Conservation (phyloP, 495 filamentous ascomycete species). For the Annulohypoxylon stygium region DNA sequence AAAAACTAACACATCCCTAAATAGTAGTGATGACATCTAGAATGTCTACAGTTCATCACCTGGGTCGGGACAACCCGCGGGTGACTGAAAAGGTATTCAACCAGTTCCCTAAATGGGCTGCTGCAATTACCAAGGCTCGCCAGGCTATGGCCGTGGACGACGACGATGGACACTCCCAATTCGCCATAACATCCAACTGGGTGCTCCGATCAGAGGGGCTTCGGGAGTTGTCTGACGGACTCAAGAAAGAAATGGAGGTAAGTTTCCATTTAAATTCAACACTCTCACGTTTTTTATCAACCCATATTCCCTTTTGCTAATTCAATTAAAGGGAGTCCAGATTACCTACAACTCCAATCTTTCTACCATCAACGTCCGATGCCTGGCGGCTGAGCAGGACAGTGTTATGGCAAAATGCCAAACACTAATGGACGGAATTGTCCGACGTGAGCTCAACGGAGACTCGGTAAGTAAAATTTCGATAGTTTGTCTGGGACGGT, state of each 20-base stretch:
- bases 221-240: constrained; percentile 37
- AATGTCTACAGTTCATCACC: neutral
- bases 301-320: neutral
- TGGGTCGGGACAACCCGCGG: neutral
- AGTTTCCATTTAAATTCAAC: neutral
- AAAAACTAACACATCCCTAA: neutral
- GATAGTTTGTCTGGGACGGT: neutral
- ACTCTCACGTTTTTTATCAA: neutral
- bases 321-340: constrained; percentile 44
- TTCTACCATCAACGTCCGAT: constrained; percentile 51
- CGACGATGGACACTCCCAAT: constrained; percentile 27
- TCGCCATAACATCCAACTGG: constrained; percentile 54
- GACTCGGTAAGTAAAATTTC: constrained; percentile 43
- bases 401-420: constrained; percentile 42
- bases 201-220: constrained; percentile 50
- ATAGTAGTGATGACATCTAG: neutral
- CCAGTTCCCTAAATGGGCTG: constrained; percentile 18
- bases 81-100: neutral
- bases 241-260: constrained; percentile 44
- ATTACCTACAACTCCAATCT: constrained; percentile 48
- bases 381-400: constrained; percentile 41
- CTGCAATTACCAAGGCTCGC: neutral
- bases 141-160: neutral
- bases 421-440: constrained; percentile 38
- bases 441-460: constrained; percentile 25